Evolutionary conservation across 2,329 filamentous ascomycete genomes (phyloP).

Genomic region (Monilinia polystroma): DNA sequence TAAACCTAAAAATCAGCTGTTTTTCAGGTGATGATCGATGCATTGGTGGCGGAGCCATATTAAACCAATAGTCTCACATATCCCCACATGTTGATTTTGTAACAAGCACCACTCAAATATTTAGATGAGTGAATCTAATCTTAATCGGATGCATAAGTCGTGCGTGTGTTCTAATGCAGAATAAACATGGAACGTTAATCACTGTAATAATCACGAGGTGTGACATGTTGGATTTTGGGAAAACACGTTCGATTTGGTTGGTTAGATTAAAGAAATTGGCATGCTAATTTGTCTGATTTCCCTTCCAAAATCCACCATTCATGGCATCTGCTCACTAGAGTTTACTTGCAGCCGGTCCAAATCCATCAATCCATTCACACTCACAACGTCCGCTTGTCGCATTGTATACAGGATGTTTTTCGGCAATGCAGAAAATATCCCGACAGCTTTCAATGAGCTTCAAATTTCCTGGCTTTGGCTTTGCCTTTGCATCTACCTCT

Average conservation of each 20-base stretch:
- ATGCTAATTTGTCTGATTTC: background rate
- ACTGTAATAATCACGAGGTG: background rate
- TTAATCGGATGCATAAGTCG: background rate
- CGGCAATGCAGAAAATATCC: slow-evolving; percentile 19
- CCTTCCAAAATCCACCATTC: background rate
- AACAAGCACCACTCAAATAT: background rate
- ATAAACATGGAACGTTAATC: background rate
- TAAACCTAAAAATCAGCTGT: background rate
- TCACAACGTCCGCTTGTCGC: slow-evolving; percentile 18
- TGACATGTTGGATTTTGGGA: background rate
- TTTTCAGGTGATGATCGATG: background rate
- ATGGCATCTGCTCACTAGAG: background rate
- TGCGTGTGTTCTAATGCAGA: background rate
- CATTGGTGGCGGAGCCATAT: slow-evolving; percentile 2
- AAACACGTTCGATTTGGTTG: background rate
- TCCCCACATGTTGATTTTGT: background rate
- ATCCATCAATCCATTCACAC: slow-evolving; percentile 24
- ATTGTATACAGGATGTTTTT: slow-evolving; percentile 23
- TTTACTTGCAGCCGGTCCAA: slow-evolving; percentile 19
- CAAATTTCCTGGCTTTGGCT: too few relatives aligned
- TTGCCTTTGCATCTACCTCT: too few relatives aligned
- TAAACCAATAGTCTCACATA: background rate
- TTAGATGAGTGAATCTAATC: background rate
- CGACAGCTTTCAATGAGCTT: background rate
- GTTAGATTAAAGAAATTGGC: background rate